Conservation (phyloP, 2,329 filamentous ascomycete genomes). For the Plenodomus lindquistii region DNA sequence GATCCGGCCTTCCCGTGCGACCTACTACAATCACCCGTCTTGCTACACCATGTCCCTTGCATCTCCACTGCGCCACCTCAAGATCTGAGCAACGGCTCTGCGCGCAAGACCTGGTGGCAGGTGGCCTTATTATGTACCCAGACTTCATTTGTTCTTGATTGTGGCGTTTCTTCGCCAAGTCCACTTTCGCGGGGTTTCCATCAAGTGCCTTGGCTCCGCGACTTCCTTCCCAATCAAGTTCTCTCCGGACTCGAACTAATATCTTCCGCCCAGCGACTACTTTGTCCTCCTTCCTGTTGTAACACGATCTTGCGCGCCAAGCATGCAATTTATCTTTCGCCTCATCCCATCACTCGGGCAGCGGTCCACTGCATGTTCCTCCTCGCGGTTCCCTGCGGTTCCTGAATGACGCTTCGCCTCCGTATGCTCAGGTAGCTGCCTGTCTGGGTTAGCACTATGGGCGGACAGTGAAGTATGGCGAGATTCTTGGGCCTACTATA, state of each 20-base stretch:
- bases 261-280: slow-evolving; percentile 16
- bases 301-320: slow-evolving; percentile 26
- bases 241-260: slow-evolving; percentile 13
- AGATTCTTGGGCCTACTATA: slow-evolving; percentile 6
- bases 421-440: slow-evolving; percentile 22
- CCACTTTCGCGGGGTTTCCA: slow-evolving; percentile 19
- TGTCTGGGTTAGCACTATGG: slow-evolving; percentile 19
- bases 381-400: slow-evolving; percentile 11
- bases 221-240: slow-evolving; percentile 32
- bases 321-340: slow-evolving; percentile 13
- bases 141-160: slow-evolving; percentile 10
- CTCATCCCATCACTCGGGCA: slow-evolving; percentile 16
- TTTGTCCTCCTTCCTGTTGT: slow-evolving; percentile 26
- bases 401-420: slow-evolving; percentile 16
- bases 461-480: slow-evolving; percentile 4
- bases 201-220: slow-evolving; percentile 19
- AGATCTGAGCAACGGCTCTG: slow-evolving; percentile 1
- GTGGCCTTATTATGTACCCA: not conserved
- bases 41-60: not conserved
- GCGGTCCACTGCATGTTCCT: slow-evolving; percentile 8
- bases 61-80: not conserved
- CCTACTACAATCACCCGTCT: not conserved
- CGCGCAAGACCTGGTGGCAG: slow-evolving; percentile 2
- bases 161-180: slow-evolving; percentile 20
- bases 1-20: not conserved